Percentiles rank a stretch among this genome's conserved stretches.
phyloP scores from a whole-genome alignment of 2,329 filamentous ascomycete species.

The Amesomyces nigricolor region DNA sequence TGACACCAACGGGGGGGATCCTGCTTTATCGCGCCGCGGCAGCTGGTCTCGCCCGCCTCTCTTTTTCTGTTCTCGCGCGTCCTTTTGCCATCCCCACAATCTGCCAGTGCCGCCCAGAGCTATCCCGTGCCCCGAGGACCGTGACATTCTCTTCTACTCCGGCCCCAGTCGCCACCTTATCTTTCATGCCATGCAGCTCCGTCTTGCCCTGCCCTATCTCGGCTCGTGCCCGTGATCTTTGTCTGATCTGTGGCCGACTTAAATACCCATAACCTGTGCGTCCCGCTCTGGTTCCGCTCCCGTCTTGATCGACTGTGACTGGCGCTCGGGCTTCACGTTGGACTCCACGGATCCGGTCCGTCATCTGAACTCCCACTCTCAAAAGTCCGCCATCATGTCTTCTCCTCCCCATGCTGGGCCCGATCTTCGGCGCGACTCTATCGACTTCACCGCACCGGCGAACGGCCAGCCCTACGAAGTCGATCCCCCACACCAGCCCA shows the following conservation, averaged over 20 bases:
- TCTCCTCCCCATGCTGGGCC: neutral
- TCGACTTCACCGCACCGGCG: conserved; percentile 11
- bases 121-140: no score
- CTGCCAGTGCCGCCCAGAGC: no score
- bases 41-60: neutral
- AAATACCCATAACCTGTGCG: no score
- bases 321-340: neutral
- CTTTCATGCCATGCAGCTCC: neutral
- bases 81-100: no score
- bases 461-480: neutral
- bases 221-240: no score
- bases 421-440: conserved; percentile 7
- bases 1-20: conserved; percentile 11
- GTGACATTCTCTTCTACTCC: neutral
- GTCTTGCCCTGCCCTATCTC: no score
- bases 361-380: neutral
- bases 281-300: neutral
- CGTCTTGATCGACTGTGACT: neutral
- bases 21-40: neutral
- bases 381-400: neutral
- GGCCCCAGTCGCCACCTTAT: neutral
- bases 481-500: conserved; percentile 4
- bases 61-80: neutral
- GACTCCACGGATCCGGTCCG: neutral
- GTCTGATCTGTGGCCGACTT: no score